These are phyloP conservation scores for Juncus effusus DNA, from an alignment of 176 grass and related monocot species.

Conservation along the genomic window DNA sequence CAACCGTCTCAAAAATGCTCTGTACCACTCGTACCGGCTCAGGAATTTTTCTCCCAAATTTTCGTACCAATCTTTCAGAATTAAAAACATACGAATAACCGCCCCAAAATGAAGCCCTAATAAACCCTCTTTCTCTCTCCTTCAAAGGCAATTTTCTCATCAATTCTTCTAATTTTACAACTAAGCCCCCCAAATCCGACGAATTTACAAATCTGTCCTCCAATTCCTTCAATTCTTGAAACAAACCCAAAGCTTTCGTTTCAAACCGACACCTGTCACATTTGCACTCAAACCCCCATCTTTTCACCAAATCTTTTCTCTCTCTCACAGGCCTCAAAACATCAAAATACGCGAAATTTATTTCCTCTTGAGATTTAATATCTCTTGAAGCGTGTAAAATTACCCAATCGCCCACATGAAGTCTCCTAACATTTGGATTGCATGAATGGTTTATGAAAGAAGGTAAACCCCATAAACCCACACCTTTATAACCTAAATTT, in stretches of 20 bases:
- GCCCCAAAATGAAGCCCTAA: slow-evolving; percentile 72
- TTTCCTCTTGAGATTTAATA: slow-evolving; percentile 75
- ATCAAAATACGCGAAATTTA: slow-evolving; percentile 76
- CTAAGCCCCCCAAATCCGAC: slow-evolving; percentile 36
- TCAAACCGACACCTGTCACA: slow-evolving; percentile 78
- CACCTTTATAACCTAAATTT: slow-evolving; percentile 41
- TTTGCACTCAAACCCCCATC: slow-evolving; percentile 70
- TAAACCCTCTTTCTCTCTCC: slow-evolving; percentile 62
- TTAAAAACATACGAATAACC: slow-evolving; percentile 43
- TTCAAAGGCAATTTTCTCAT: slow-evolving; percentile 59
- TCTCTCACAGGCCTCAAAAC: slow-evolving; percentile 50
- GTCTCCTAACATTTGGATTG: slow-evolving; percentile 55
- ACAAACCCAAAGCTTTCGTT: slow-evolving; percentile 21
- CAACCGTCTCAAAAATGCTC: slow-evolving; percentile 40
- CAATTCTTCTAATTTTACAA: slow-evolving; percentile 51
- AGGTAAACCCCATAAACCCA: slow-evolving; percentile 79
- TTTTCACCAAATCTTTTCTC: slow-evolving; percentile 43
- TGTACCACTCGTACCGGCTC: slow-evolving; percentile 31
- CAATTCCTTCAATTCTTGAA: slow-evolving; percentile 41
- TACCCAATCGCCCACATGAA: slow-evolving; percentile 56
- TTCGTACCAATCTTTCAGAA: slow-evolving; percentile 55
- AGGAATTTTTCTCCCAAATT: slow-evolving; percentile 54
- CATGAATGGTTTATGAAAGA: slow-evolving; percentile 92
- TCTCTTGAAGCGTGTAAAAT: slow-evolving; percentile 79
- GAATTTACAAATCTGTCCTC: slow-evolving; percentile 35